Evolutionary conservation across 1,284 basidiomycete species (phyloP), one percentile per base, ranked within the genome.

Genomic region (Sphagnurus paluster): DNA sequence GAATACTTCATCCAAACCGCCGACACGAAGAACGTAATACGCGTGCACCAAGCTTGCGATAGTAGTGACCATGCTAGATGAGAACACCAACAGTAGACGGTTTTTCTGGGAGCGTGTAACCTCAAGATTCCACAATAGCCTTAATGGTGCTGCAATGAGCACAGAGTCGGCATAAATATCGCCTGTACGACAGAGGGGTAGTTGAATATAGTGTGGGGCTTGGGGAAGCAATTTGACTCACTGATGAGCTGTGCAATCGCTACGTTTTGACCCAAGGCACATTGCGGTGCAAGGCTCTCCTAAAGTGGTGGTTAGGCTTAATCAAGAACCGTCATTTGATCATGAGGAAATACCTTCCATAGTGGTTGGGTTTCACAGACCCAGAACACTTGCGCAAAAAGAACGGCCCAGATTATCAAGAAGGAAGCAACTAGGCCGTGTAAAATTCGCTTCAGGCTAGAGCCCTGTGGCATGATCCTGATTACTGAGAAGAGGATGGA

Each of bases 401-500:
- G 55, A 33, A 61, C 48, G 1, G 41, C 35, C 53, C 56, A 61
- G 13, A 54, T 44, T 1, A 59, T 11, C 20, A 54, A 24, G 40
- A 59, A 60, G 2, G 50, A 32, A 13, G 42, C 37, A 1, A 48
- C 55, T 3, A 55, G 32, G 7, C 35, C 38, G 30, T 54, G 48
- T 2, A 63, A 46, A n/a, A 56, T 19, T 17, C 35, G 48, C 13
- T 54, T 52, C 21, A 58, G 21, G 11, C 17, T 47, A n/a, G 37
- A 19, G 16, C 47, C 48, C 23, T 52, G 47, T 3, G 51, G 25
- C 6, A 54, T 52, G 9, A 61, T 48, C 2, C 61, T 56, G 21
- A 61, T 55, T 16, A 61, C 41, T 11, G 57, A 58, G 35, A 60
- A 50, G 13, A 63, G 46, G 26, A 63, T 59, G 8, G 61, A 63